A percentile compares a stretch with the other conserved stretches of the same genome.
Conservation (phyloP, 768 basidiomycete species). For the Suillus subalutaceus region DNA sequence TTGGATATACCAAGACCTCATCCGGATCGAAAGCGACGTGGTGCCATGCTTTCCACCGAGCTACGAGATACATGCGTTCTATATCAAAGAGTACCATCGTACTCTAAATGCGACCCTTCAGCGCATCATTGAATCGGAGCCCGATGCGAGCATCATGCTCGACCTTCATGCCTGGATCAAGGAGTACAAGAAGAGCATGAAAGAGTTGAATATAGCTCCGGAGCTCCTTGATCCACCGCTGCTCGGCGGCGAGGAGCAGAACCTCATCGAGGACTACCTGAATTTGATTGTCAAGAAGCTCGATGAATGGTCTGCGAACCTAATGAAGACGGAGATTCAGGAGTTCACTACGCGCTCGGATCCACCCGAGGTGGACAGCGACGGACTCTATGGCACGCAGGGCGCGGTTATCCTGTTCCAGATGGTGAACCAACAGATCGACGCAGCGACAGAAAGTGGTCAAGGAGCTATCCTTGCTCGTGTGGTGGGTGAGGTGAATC, state of each 20-base stretch:
- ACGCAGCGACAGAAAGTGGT: conserved; percentile 92
- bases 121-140: conserved; percentile 67
- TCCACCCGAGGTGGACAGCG: conserved; percentile 87
- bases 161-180: conserved; percentile 92
- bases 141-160: conserved; percentile 88
- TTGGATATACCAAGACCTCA: conserved; percentile 96
- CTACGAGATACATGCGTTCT: conserved; percentile 86
- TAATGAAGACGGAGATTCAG: conserved; percentile 87
- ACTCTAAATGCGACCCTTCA: conserved; percentile 75
- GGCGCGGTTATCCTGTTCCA: conserved; percentile 96
- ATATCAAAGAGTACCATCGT: conserved; percentile 89
- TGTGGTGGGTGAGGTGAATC: conserved; percentile 84
- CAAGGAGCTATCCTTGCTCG: conserved; percentile 92
- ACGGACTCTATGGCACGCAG: conserved; percentile 89
- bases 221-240: conserved; percentile 87
- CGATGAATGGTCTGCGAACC: conserved; percentile 94
- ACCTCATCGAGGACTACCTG: conserved; percentile 93
- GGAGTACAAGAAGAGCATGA: conserved; percentile 94
- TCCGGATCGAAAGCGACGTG: conserved; percentile 89
- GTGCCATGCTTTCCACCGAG: conserved; percentile 90
- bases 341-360: conserved; percentile 84
- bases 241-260: conserved; percentile 93
- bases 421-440: conserved; percentile 97
- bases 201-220: conserved; percentile 81
- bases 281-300: conserved; percentile 91